Evolutionary conservation across 2,329 filamentous ascomycete species (phyloP), one percentile per base, ranked within the genome.

Genomic region (Rhynchosporium secalis): DNA sequence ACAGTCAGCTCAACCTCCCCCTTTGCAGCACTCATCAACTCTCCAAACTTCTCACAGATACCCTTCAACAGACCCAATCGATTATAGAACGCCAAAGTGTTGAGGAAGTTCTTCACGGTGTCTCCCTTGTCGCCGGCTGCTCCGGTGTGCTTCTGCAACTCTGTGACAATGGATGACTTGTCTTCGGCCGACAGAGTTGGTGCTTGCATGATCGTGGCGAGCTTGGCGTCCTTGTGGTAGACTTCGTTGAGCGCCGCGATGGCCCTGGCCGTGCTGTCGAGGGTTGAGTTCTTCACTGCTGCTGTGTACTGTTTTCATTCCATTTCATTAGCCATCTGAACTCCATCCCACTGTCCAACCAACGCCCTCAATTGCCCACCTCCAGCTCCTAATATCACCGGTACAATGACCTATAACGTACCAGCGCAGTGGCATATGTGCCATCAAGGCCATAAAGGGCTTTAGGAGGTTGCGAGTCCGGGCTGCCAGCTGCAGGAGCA

Each of bases 371-470:
- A 62, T 60, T 62, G 56, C 15, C 51, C 43, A 46, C 40, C 46
- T 12, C 54, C 20, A 20, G 54, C 28, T 10, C 41, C 47, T 36
- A 3, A 15, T 49, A 38, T 20, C 26, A 15, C 5, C 10, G 29
- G 15, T 20, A 33, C 55, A 26, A 29, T 59, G 10, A 40, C 13
- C 12, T 3, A 9, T 15, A 63, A 77, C 91, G 78, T 94, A 99
- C 95, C 88, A 99, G 85, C 82, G 95, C 95, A 81, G 89, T 92
- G 78, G 95, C 95, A 82, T 99, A 99, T 77, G 94, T 98, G 79
- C 95, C 95, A 80, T 98, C 95, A 76, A 99, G 82, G 73, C 95
- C 95, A 80, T 92, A 99, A 75, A 99, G 86, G 73, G 93, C 86
- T 76, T 97, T 83, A 71, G 95, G 95, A 73, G 94, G 87, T 84